These are phyloP conservation scores for Solanum piurae DNA, from an alignment of 257 asterid species.

Conservation along the genomic window DNA sequence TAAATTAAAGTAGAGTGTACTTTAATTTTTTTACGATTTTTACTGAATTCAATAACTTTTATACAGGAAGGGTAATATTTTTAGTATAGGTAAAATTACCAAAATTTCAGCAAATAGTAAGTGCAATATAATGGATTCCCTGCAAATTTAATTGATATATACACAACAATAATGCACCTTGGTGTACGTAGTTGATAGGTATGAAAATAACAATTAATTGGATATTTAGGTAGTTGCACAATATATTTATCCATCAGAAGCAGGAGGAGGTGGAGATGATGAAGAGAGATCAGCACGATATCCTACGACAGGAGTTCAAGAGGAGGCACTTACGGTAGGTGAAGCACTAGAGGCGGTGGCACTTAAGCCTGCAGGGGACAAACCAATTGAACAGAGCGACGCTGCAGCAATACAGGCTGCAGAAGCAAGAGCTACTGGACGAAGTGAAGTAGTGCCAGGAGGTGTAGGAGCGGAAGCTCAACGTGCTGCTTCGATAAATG, in stretches of 20 bases:
- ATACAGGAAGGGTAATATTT: background rate
- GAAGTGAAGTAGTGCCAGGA: conserved; percentile 26
- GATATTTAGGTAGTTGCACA: conserved; percentile 33
- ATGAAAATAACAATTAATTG: background rate
- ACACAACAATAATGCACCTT: background rate
- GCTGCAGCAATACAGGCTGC: conserved; percentile 65
- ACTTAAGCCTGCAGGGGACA: conserved; percentile 24
- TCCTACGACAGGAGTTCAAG: background rate
- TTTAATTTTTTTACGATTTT: background rate
- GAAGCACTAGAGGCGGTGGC: conserved; percentile 69
- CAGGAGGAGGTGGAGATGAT: background rate
- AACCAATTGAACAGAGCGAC: conserved; percentile 40
- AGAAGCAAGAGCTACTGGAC: conserved; percentile 51
- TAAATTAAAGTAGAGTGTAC: background rate
- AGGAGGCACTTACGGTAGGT: conserved; percentile 35
- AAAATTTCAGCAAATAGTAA: background rate
- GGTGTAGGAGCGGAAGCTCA: conserved; percentile 48
- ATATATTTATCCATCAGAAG: conserved; percentile 9
- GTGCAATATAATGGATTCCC: background rate
- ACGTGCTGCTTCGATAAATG: conserved; percentile 27
- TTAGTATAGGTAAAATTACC: background rate
- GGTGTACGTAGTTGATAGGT: background rate
- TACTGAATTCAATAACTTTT: background rate
- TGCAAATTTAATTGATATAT: background rate
- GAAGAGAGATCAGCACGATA: background rate